Evolutionary conservation across 306 rosid genomes (phyloP).

Genomic region (Citrullus amarus): DNA sequence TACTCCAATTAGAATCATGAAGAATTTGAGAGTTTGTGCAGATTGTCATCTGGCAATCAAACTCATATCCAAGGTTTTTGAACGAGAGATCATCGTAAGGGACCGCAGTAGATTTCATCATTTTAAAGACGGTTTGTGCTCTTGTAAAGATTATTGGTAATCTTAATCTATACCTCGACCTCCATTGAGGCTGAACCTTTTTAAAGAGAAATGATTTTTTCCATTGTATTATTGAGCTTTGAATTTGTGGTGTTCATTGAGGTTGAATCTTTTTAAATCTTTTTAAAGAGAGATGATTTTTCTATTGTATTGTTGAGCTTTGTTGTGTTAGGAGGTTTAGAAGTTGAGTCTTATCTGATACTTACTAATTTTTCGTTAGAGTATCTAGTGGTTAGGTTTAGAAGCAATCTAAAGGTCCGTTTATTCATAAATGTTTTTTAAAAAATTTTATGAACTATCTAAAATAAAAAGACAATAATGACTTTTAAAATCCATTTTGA

Average conservation of each 20-base stretch:
- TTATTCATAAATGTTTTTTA: too few species aligned
- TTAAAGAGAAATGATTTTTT: background rate
- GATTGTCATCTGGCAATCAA: conserved; percentile 34
- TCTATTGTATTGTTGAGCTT: background rate
- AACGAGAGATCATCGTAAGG: conserved; percentile 26
- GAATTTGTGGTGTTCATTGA: background rate
- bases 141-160: conserved; percentile 37
- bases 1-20: conserved; percentile 22
- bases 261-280: background rate
- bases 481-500: too few species aligned
- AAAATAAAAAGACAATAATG: too few species aligned
- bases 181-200: background rate
- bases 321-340: background rate
- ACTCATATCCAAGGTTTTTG: conserved; percentile 26
- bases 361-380: background rate
- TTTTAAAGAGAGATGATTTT: background rate
- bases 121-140: conserved; percentile 25
- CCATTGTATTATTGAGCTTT: background rate
- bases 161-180: background rate
- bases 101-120: conserved; percentile 37
- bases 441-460: too few species aligned
- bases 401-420: background rate
- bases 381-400: background rate
- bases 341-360: background rate
- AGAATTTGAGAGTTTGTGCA: conserved; percentile 31